phyloP scores from a whole-genome alignment of 2,329 filamentous ascomycete species.

The Ceratocystis huliohia region DNA sequence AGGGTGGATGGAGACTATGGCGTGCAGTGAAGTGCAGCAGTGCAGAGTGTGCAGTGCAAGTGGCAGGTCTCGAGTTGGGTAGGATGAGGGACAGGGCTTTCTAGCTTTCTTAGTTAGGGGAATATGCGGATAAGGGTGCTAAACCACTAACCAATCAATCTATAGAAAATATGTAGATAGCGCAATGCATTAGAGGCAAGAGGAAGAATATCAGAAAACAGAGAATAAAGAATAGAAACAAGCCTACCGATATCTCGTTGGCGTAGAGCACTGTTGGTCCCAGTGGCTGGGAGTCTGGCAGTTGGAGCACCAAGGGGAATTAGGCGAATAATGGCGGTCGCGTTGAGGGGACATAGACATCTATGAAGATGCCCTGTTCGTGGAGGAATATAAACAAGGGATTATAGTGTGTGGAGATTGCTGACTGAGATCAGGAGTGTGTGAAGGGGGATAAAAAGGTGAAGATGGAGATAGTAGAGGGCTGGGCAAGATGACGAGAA shows the following conservation, averaged over 20 bases:
- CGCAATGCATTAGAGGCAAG: background rate
- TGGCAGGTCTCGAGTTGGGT: background rate
- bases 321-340: background rate
- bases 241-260: constrained; percentile 10
- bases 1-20: background rate
- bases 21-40: background rate
- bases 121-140: background rate
- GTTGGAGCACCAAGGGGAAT: constrained; percentile 4
- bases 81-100: constrained; percentile 11
- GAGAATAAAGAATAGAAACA: background rate
- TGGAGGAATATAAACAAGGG: background rate
- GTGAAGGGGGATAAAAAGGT: background rate
- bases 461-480: no score
- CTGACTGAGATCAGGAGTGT: background rate
- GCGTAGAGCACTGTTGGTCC: constrained; percentile 5
- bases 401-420: no score
- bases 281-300: background rate
- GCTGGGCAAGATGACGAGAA: no score
- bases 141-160: background rate
- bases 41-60: background rate
- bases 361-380: background rate
- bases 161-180: background rate
- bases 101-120: background rate
- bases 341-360: background rate
- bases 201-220: background rate